These are phyloP conservation scores for Theobroma grandiflorum DNA, from an alignment of 441 rosid genomes.

Conservation along the genomic window DNA sequence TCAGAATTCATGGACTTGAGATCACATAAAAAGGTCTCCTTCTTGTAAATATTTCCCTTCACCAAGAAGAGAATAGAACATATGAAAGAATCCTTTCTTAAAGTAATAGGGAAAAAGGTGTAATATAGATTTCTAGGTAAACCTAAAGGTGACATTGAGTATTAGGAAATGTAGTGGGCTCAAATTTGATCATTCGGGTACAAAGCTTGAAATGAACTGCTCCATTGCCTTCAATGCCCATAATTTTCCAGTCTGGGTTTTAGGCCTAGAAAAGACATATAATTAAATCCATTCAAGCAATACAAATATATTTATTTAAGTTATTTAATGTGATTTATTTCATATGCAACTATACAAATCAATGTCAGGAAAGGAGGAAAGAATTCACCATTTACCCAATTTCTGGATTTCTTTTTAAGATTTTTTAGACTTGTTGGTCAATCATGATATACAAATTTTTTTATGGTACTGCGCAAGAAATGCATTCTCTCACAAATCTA, in stretches of 20 bases:
- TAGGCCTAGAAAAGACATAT: background rate
- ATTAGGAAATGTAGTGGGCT: background rate
- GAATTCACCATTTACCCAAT: background rate
- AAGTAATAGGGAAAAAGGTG: background rate
- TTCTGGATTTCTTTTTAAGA: background rate
- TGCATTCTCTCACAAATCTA: slow-evolving; percentile 1
- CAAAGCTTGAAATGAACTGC: background rate
- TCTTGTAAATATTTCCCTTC: background rate
- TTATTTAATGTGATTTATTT: background rate
- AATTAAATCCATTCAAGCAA: background rate
- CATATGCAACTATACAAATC: background rate
- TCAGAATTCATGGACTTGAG: background rate
- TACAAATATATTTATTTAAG: background rate
- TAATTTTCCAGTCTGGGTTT: background rate
- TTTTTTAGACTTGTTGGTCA: background rate
- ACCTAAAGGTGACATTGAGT: background rate
- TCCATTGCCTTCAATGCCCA: background rate
- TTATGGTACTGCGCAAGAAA: slow-evolving; percentile 7
- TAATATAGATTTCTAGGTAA: background rate
- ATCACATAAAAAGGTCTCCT: background rate
- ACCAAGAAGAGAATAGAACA: background rate
- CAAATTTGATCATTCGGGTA: background rate
- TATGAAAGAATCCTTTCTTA: background rate
- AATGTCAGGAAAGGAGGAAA: background rate
- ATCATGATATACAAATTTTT: background rate